phyloP scores from a whole-genome alignment of 495 filamentous ascomycete genomes.

The Acidomyces sp. region DNA sequence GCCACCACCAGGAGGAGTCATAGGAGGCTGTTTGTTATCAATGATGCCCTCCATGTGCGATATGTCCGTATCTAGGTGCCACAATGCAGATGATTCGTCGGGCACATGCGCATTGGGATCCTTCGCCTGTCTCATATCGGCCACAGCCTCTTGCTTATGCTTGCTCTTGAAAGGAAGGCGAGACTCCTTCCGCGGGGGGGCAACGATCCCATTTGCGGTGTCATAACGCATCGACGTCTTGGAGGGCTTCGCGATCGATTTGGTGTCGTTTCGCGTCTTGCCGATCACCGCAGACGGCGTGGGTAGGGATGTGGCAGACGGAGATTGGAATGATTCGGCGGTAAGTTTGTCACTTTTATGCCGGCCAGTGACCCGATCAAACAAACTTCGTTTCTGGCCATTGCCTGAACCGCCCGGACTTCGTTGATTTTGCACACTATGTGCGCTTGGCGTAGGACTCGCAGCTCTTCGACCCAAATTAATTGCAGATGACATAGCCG shows the following conservation, averaged over 20 bases:
- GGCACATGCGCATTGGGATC: slow-evolving; percentile 25
- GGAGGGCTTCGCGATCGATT: slow-evolving; percentile 11
- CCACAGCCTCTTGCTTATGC: slow-evolving; percentile 7
- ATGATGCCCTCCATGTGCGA: slow-evolving; percentile 75
- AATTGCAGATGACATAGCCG: slow-evolving; percentile 35
- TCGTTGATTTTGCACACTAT: slow-evolving; percentile 22
- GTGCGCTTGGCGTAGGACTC: slow-evolving; percentile 58
- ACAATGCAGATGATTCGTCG: slow-evolving; percentile 32
- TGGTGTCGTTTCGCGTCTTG: slow-evolving; percentile 18
- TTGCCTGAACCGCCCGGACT: slow-evolving; percentile 29
- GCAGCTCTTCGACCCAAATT: slow-evolving; percentile 45
- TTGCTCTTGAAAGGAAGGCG: slow-evolving; percentile 20
- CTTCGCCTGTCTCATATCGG: slow-evolving; percentile 14
- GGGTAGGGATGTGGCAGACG: slow-evolving; percentile 12
- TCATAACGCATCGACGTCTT: slow-evolving; percentile 5
- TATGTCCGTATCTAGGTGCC: slow-evolving; percentile 71
- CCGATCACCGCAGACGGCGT: neutral
- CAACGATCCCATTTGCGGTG: slow-evolving; percentile 2
- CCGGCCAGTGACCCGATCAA: slow-evolving; percentile 49
- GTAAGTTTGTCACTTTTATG: slow-evolving; percentile 49
- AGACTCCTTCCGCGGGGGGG: slow-evolving; percentile 10
- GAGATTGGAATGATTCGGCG: slow-evolving; percentile 6
- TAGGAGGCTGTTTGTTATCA: slow-evolving; percentile 40
- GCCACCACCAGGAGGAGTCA: slow-evolving; percentile 44
- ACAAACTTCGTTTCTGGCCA: slow-evolving; percentile 44